Base-by-base conservation (phyloP, 2,329 filamentous ascomycete species). In the Cryphonectria japonica region DNA sequence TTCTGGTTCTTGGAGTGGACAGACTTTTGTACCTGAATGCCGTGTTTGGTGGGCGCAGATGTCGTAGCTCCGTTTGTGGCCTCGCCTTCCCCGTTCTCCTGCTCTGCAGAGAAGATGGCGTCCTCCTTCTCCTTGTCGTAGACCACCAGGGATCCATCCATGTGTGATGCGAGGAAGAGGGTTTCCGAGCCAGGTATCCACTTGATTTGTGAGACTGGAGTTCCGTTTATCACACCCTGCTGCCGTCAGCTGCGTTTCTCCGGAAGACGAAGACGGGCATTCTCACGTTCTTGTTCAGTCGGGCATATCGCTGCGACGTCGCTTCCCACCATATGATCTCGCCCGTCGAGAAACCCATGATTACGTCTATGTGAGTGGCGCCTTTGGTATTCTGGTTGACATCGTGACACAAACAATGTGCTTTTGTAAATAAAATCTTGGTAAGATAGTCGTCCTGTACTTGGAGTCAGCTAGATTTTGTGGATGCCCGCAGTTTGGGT, bases 281-380 rank as follows among this genome's bases (percentile, higher is more conserved):
- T n/a, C 87, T 76, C 81, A 92, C 91, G 79, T 98, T 98, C 83
- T 99, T 99, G 79, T 99, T 99, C 77, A 99, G 86, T 29, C 96
- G 91, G 3, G 94, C 93, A 80, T 99, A 99, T 79, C 97, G 94
- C 77, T 98, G 95, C 54, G 94, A 95, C 77, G 98, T 93, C 14
- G 96, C 95, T 81, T 99, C 96, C 85, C 96, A 98, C 96, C 96
- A 99, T 73, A 99, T 95, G 64, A 99, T 94, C 80, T 99, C 96
- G 54, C 95, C 94, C 0, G 95, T 97, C 8, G 95, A 98, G 78
- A 97, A 98, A 0, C 96, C 96, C 90, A 99, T 93, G 70, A 97
- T 90, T 29, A 99, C 86, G 79, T 99, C 96, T 59, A 99, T 86
- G 78, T 98, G 95, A 6, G 87, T 89, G 3, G 87, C 79, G 66